A percentile compares a stretch with the other conserved stretches of the same genome.
phyloP scores from a whole-genome alignment of 495 filamentous ascomycete genomes.

The Penicillium daleae region DNA sequence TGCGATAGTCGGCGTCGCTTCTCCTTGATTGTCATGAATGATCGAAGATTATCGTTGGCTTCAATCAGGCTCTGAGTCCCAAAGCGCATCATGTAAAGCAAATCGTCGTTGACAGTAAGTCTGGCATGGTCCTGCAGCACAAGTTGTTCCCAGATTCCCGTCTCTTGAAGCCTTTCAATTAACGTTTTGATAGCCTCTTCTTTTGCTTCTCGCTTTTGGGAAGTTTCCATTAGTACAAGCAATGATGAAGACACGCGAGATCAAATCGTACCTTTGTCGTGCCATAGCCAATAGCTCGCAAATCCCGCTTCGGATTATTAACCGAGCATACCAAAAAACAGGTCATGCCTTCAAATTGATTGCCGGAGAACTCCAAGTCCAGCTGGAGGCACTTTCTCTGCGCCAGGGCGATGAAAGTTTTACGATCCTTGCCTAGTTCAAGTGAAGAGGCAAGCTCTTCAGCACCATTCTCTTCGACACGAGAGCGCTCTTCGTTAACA shows the following conservation, averaged over 20 bases:
- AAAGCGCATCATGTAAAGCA: slow-evolving; percentile 16
- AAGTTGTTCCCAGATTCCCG: slow-evolving; percentile 11
- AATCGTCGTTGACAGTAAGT: slow-evolving; percentile 15
- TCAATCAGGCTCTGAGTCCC: slow-evolving; percentile 1
- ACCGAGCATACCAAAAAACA: slow-evolving; percentile 1
- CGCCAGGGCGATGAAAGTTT: not conserved
- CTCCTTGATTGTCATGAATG: not conserved
- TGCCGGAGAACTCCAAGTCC: slow-evolving; percentile 4
- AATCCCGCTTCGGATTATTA: not conserved
- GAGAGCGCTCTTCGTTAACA: not conserved
- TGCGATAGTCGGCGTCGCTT: not conserved
- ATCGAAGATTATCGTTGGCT: not conserved
- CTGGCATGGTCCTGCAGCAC: not conserved
- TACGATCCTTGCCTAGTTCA: not conserved
- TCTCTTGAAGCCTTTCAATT: slow-evolving; percentile 7
- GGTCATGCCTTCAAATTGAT: not conserved
- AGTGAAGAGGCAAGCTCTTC: not conserved
- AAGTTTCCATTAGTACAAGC: not conserved
- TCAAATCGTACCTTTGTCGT: not conserved
- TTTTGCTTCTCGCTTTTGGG: slow-evolving; percentile 7
- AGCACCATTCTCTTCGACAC: not conserved
- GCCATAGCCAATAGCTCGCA: not conserved
- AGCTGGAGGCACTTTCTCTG: not conserved
- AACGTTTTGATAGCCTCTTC: not conserved
- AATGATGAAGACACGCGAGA: not conserved